Evolutionary conservation across 2,329 filamentous ascomycete species (phyloP).

Genomic region (Epicoccum sorghinum): DNA sequence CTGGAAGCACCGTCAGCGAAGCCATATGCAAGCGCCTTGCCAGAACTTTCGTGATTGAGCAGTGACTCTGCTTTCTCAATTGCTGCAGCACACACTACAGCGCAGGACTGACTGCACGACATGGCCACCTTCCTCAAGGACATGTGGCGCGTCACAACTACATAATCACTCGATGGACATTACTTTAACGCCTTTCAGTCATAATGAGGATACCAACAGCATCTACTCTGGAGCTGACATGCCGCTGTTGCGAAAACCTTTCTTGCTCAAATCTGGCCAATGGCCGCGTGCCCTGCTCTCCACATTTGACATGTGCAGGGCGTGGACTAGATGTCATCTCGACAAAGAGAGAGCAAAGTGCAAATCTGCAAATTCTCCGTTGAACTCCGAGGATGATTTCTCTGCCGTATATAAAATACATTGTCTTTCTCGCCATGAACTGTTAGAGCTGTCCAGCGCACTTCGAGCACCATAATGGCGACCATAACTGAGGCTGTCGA

Average conservation of each 20-base stretch:
- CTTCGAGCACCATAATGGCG: constrained; percentile 5
- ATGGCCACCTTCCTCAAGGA: no score
- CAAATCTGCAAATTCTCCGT: neutral
- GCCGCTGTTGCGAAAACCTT: neutral
- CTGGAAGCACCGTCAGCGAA: neutral
- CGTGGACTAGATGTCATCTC: constrained; percentile 3
- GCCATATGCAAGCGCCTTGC: no score
- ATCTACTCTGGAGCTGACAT: neutral
- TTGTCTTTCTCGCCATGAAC: neutral
- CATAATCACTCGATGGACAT: neutral
- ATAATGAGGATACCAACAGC: no score
- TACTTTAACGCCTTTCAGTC: no score
- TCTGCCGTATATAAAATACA: neutral
- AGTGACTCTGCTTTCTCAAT: no score
- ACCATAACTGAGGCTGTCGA: constrained; percentile 6
- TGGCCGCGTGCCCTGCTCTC: neutral
- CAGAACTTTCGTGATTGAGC: no score
- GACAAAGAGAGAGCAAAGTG: constrained; percentile 4
- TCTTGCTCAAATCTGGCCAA: neutral
- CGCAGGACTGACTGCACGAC: no score
- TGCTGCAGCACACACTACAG: no score
- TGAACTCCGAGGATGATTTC: neutral
- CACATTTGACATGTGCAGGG: constrained; percentile 11
- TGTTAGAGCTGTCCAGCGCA: neutral
- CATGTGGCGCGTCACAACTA: neutral